A percentile compares a stretch with the other conserved stretches of the same genome.
These are phyloP conservation scores for Trametes cubensis DNA, from an alignment of 768 basidiomycete species.

Conservation along the genomic window DNA sequence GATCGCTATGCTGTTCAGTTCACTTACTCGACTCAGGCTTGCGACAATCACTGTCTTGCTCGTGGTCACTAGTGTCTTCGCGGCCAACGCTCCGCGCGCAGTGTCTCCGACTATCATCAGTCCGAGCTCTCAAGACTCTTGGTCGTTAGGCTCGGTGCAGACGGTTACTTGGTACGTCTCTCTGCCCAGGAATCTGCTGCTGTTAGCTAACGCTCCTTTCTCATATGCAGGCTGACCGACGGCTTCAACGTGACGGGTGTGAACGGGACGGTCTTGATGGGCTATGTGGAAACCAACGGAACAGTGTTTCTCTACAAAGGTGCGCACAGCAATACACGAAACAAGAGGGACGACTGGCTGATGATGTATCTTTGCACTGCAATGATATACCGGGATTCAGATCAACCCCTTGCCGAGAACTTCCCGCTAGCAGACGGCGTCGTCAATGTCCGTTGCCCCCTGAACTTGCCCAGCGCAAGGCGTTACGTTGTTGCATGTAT, in stretches of 20 bases:
- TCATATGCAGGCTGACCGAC: neutral
- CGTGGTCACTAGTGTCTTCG: no score
- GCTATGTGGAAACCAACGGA: neutral
- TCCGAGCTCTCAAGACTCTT: no score
- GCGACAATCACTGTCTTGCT: no score
- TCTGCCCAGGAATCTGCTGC: no score
- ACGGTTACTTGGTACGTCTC: neutral
- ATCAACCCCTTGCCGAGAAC: conserved; percentile 2
- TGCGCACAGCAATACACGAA: neutral
- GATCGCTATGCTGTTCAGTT: no score
- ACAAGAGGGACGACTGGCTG: no score
- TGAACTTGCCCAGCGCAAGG: neutral
- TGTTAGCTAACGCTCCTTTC: neutral
- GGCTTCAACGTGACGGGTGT: neutral
- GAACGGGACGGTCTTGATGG: neutral
- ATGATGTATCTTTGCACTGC: no score
- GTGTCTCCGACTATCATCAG: no score
- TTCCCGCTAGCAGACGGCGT: neutral
- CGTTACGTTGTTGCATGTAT: conserved; percentile 4
- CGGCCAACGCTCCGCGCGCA: no score
- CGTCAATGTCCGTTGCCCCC: conserved; percentile 5
- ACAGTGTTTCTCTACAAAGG: neutral
- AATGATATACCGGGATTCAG: neutral
- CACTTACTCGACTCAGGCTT: no score
- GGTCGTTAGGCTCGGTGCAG: neutral